Evolutionary conservation across 2,329 filamentous ascomycete species (phyloP).

Genomic region (Gyromitra esculenta): DNA sequence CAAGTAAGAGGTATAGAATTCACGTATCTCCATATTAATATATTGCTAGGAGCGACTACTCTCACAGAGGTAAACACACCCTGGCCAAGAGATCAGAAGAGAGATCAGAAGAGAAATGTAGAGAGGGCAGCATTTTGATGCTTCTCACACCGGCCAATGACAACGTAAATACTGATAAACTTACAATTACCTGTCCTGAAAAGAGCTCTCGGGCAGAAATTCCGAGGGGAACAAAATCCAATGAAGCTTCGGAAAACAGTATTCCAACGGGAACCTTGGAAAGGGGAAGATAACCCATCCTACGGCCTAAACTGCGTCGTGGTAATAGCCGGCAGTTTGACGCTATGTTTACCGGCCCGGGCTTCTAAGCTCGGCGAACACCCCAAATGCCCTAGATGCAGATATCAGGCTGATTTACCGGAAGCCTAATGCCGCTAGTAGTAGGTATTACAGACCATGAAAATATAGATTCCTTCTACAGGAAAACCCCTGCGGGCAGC

Average conservation of each 20-base stretch:
- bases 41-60: not conserved
- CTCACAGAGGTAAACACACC: too few species aligned
- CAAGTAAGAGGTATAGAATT: not conserved
- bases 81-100: too few species aligned
- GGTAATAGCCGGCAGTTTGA: constrained; percentile 29
- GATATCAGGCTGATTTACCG: constrained; percentile 31
- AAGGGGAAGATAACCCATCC: not conserved
- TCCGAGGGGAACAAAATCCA: not conserved
- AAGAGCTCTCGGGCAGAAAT: not conserved
- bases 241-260: not conserved
- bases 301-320: constrained; percentile 6
- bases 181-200: not conserved
- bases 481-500: not conserved
- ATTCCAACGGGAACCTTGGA: not conserved
- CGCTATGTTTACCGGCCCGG: not conserved
- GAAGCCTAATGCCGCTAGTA: not conserved
- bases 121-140: not conserved
- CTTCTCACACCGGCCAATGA: not conserved
- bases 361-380: constrained; percentile 20
- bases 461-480: not conserved
- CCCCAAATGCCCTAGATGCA: constrained; percentile 6
- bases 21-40: not conserved
- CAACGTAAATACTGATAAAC: not conserved
- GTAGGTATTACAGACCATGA: constrained; percentile 2
- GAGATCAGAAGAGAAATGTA: not conserved